Evolutionary conservation across 495 filamentous ascomycete species (phyloP).

Genomic region (Aspergillus bertholletiae): DNA sequence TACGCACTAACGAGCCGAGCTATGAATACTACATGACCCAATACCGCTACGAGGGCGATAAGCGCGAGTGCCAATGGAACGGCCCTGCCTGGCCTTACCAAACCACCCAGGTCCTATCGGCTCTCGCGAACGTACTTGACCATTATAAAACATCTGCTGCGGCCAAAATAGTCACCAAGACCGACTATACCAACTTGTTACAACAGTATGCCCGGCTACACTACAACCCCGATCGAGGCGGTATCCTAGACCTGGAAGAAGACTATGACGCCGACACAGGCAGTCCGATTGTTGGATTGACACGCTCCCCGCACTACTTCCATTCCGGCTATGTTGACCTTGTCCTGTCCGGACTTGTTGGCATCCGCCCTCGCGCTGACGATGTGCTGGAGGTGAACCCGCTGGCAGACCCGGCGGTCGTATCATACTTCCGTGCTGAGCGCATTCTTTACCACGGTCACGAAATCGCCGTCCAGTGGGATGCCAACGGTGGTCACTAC

Average conservation of each 20-base stretch:
- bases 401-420: conserved; percentile 9
- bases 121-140: conserved; percentile 27
- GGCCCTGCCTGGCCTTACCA: conserved; percentile 31
- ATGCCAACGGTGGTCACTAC: conserved; percentile 20
- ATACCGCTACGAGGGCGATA: conserved; percentile 23
- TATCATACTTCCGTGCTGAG: conserved; percentile 27
- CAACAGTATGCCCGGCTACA: conserved; percentile 25
- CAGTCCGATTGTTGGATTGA: conserved; percentile 18
- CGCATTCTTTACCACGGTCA: conserved; percentile 29
- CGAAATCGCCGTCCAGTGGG: conserved; percentile 26
- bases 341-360: conserved; percentile 24
- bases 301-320: conserved; percentile 28
- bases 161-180: conserved; percentile 8
- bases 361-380: conserved; percentile 23
- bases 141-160: conserved; percentile 22
- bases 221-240: conserved; percentile 21
- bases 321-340: conserved; percentile 29
- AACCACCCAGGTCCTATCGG: conserved; percentile 24
- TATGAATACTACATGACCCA: conserved; percentile 30
- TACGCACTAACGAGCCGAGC: conserved; percentile 27
- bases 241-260: conserved; percentile 25
- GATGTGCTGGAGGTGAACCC: conserved; percentile 28
- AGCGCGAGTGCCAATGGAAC: conserved; percentile 30
- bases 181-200: conserved; percentile 23
- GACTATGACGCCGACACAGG: conserved; percentile 27